A percentile compares a stretch with the other conserved stretches of the same genome.
Evolutionary conservation across 139 green algal genomes (phyloP).

Genomic region (Chlorella vulgaris): DNA sequence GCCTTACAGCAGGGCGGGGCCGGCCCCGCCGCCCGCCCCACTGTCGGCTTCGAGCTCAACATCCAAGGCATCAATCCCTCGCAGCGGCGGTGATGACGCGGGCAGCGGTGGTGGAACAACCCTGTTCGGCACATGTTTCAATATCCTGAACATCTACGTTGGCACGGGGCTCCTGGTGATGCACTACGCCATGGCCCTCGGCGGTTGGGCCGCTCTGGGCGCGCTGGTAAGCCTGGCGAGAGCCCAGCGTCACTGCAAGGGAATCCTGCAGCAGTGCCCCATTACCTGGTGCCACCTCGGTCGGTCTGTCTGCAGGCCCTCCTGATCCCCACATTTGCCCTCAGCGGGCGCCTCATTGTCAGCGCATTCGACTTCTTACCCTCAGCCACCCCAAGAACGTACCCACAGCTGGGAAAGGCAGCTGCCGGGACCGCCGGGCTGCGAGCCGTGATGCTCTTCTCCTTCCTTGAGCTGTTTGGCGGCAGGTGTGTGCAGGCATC

Average conservation of each 20-base stretch:
- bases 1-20: too few relatives aligned
- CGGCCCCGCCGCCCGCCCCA: too few relatives aligned
- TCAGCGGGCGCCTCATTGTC: slow-evolving; percentile 48
- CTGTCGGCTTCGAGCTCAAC: too few relatives aligned
- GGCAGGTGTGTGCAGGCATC: too few relatives aligned
- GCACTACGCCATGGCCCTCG: slow-evolving; percentile 50
- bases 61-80: background rate
- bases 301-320: slow-evolving; percentile 18
- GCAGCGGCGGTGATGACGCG: too few relatives aligned
- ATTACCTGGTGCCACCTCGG: too few relatives aligned
- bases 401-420: slow-evolving; percentile 40
- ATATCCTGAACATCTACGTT: slow-evolving; percentile 35
- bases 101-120: background rate
- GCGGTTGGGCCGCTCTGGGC: slow-evolving; percentile 48
- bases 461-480: slow-evolving; percentile 53
- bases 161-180: slow-evolving; percentile 45
- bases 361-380: slow-evolving; percentile 43
- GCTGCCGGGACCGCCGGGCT: background rate
- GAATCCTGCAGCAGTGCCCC: too few relatives aligned
- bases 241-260: background rate
- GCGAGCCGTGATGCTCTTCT: slow-evolving; percentile 39
- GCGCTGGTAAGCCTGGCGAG: background rate
- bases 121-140: background rate
- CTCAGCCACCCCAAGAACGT: slow-evolving; percentile 15
- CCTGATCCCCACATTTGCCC: slow-evolving; percentile 41